Conservation (phyloP, 495 filamentous ascomycete species). For the Parachaetomium inaequale region DNA sequence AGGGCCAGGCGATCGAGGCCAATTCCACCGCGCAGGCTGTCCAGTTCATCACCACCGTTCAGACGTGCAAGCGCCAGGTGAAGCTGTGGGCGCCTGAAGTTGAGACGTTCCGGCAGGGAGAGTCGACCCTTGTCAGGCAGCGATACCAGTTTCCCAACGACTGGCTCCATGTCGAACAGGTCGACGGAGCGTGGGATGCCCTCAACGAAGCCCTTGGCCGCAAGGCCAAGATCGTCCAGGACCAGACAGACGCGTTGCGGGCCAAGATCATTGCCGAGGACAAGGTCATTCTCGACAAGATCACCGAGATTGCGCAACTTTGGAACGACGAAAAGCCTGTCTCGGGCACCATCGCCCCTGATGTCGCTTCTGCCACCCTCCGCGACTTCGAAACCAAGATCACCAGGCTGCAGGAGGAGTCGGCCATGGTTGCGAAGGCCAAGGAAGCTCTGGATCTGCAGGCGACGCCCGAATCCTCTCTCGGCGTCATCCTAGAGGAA, state of each 20-base stretch:
- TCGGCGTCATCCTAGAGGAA: slow-evolving; percentile 82
- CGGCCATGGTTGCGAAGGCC: slow-evolving; percentile 89
- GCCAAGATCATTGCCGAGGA: slow-evolving; percentile 97
- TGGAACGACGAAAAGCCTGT: slow-evolving; percentile 98
- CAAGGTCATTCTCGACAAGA: slow-evolving; percentile 81
- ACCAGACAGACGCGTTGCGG: slow-evolving; percentile 89
- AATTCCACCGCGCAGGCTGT: slow-evolving; percentile 94
- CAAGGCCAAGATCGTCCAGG: slow-evolving; percentile 89
- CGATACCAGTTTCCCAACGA: slow-evolving; percentile 88
- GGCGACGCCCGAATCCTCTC: slow-evolving; percentile 66
- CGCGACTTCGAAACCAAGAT: slow-evolving; percentile 76
- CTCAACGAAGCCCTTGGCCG: slow-evolving; percentile 82
- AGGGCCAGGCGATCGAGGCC: slow-evolving; percentile 84
- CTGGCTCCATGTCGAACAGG: slow-evolving; percentile 91
- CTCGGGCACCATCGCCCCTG: slow-evolving; percentile 85
- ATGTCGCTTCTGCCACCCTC: slow-evolving; percentile 76
- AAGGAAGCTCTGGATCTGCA: slow-evolving; percentile 95
- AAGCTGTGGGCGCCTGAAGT: slow-evolving; percentile 93
- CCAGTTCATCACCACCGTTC: slow-evolving; percentile 95
- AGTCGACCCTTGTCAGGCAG: slow-evolving; percentile 82
- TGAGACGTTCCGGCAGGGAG: slow-evolving; percentile 89
- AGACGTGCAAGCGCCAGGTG: slow-evolving; percentile 89
- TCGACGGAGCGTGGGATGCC: slow-evolving; percentile 88
- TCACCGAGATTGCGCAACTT: slow-evolving; percentile 70
- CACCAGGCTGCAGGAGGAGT: slow-evolving; percentile 75